A percentile compares a stretch with the other conserved stretches of the same genome.
Conservation (phyloP, 2,329 filamentous ascomycete genomes). For the Colletotrichum destructivum region DNA sequence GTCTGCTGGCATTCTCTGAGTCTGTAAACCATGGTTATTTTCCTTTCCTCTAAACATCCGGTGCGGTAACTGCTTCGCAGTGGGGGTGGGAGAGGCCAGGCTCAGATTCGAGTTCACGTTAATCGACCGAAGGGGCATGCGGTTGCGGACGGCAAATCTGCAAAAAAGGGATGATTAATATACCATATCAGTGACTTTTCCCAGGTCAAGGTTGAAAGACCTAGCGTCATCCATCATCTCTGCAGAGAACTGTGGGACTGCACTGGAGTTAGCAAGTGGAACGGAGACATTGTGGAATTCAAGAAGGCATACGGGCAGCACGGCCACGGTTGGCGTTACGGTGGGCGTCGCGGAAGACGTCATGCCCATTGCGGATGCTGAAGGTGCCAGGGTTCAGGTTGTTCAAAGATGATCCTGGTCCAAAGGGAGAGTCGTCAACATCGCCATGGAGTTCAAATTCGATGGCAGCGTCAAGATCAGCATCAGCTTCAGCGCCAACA, state of each 20-base stretch:
- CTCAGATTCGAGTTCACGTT: slow-evolving; percentile 55
- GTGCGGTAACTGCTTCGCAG: slow-evolving; percentile 47
- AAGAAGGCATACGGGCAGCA: slow-evolving; percentile 4
- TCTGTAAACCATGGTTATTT: slow-evolving; percentile 48
- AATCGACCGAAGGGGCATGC: slow-evolving; percentile 54
- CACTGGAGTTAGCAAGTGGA: not conserved
- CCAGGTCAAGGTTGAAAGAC: slow-evolving; percentile 21
- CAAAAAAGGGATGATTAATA: slow-evolving; percentile 43
- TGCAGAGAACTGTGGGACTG: not conserved
- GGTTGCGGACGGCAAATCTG: slow-evolving; percentile 53
- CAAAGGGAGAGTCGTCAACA: slow-evolving; percentile 2
- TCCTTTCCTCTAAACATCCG: slow-evolving; percentile 50
- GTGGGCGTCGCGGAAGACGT: slow-evolving; percentile 30
- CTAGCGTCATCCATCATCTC: slow-evolving; percentile 28
- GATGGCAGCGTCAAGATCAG: slow-evolving; percentile 1
- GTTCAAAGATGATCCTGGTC: not conserved
- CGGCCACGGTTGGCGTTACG: not conserved
- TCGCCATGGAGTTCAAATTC: slow-evolving; percentile 19
- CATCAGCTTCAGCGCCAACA: not conserved
- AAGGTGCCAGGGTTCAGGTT: not conserved
- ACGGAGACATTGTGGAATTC: not conserved
- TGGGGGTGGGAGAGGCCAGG: slow-evolving; percentile 46
- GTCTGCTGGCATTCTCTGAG: slow-evolving; percentile 42
- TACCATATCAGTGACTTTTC: slow-evolving; percentile 25
- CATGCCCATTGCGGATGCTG: slow-evolving; percentile 5